Percentiles rank a stretch among this genome's conserved stretches.
These are phyloP conservation scores for Biscogniauxia sp. DNA, from an alignment of 2,329 filamentous ascomycete genomes.

Conservation along the genomic window DNA sequence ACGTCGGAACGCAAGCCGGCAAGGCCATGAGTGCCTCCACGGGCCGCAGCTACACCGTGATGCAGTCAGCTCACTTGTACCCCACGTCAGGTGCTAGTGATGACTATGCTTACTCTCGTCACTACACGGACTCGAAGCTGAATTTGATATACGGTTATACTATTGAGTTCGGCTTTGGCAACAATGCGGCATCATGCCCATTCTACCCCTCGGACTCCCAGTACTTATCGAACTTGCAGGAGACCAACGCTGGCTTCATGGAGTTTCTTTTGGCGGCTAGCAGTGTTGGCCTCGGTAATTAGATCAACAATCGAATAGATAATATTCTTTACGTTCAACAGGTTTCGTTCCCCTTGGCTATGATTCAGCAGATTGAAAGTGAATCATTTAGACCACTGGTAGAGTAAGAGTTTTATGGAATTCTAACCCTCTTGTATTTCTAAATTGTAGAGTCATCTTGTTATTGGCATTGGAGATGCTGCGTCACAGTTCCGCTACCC, in stretches of 20 bases:
- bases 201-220: conserved; percentile 46
- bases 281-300: conserved; percentile 22
- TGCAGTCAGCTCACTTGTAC: conserved; percentile 42
- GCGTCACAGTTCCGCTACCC: background rate
- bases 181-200: conserved; percentile 32
- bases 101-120: conserved; percentile 46
- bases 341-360: background rate
- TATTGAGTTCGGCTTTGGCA: conserved; percentile 47
- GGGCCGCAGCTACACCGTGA: conserved; percentile 36
- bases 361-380: too few species aligned
- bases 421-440: too few species aligned
- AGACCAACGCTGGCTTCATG: conserved; percentile 47
- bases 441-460: background rate
- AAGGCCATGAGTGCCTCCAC: conserved; percentile 40
- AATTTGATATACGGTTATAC: conserved; percentile 43
- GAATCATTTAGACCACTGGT: too few species aligned
- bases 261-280: conserved; percentile 39
- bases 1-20: conserved; percentile 35
- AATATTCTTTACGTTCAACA: background rate
- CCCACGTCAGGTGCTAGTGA: conserved; percentile 45
- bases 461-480: background rate
- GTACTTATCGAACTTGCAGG: conserved; percentile 44
- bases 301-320: background rate
- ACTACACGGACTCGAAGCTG: conserved; percentile 36
- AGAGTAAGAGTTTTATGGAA: too few species aligned